Evolutionary conservation across 805 yeast genomes (phyloP).

Genomic region (Torulaspora microellipsoides): DNA sequence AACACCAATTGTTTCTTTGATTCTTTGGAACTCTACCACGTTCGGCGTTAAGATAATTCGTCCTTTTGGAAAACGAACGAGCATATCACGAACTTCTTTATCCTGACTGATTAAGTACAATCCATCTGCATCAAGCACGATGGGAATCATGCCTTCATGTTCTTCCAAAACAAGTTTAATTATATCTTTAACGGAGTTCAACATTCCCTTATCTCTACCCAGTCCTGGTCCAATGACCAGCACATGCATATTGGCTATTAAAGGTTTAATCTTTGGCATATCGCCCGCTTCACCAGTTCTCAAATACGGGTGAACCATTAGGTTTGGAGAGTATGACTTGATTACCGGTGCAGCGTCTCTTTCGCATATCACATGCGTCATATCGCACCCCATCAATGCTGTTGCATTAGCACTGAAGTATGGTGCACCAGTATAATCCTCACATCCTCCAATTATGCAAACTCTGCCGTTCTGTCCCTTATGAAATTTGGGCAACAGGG

Average conservation of each 20-base stretch:
- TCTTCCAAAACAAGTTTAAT: slow-evolving; percentile 45
- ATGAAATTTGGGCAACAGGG: slow-evolving; percentile 63
- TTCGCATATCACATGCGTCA: slow-evolving; percentile 89
- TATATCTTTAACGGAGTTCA: slow-evolving; percentile 52
- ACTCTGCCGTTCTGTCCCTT: slow-evolving; percentile 90
- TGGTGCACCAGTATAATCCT: slow-evolving; percentile 97
- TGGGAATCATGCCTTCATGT: slow-evolving; percentile 53
- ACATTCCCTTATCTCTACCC: slow-evolving; percentile 74
- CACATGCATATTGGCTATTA: slow-evolving; percentile 68
- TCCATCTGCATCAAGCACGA: slow-evolving; percentile 90
- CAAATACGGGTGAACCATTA: slow-evolving; percentile 94
- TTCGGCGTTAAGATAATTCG: slow-evolving; percentile 84
- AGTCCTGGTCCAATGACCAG: slow-evolving; percentile 92
- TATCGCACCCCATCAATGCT: slow-evolving; percentile 79
- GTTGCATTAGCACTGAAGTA: slow-evolving; percentile 84
- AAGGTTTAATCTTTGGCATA: slow-evolving; percentile 48
- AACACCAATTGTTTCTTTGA: slow-evolving; percentile 44
- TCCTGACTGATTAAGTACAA: slow-evolving; percentile 54
- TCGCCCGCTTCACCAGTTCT: slow-evolving; percentile 46
- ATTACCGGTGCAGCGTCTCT: slow-evolving; percentile 70
- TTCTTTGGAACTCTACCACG: slow-evolving; percentile 72
- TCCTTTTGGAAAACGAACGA: slow-evolving; percentile 48
- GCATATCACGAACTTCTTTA: slow-evolving; percentile 19
- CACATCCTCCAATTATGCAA: slow-evolving; percentile 88
- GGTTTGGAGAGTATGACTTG: slow-evolving; percentile 83